Percentiles rank a stretch among this genome's conserved stretches.
These are phyloP conservation scores for Nakazawaea ernobii DNA, from an alignment of 805 yeast species.

Conservation along the genomic window DNA sequence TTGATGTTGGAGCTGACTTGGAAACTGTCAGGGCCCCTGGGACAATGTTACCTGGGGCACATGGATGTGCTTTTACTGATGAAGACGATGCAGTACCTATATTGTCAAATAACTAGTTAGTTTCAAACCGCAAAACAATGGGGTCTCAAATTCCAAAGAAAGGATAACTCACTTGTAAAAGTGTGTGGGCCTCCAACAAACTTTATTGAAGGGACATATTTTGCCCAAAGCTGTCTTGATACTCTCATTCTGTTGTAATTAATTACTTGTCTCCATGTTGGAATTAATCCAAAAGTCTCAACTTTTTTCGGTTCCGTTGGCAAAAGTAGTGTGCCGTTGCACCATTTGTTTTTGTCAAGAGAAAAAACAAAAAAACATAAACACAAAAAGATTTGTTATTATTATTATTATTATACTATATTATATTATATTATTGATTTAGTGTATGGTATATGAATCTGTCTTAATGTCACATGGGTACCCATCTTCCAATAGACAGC, in stretches of 20 bases:
- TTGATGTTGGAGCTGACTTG: conserved; percentile 9
- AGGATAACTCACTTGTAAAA: conserved; percentile 33
- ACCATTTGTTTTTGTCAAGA: too few species aligned
- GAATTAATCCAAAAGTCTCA: background rate
- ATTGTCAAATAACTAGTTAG: too few species aligned
- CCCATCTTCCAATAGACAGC: too few species aligned
- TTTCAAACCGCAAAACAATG: too few species aligned
- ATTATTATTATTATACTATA: too few species aligned
- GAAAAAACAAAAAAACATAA: background rate
- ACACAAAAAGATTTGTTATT: too few species aligned
- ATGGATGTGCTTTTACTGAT: conserved; percentile 25
- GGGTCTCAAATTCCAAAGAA: background rate
- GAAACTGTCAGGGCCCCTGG: conserved; percentile 14
- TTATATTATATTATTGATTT: too few species aligned
- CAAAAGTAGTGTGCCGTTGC: too few species aligned
- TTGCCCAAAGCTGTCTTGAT: conserved; percentile 22
- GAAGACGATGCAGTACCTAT: conserved; percentile 1
- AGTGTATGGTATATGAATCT: too few species aligned
- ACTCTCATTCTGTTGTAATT: conserved; percentile 26
- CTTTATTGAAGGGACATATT: conserved; percentile 68
- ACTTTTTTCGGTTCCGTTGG: background rate
- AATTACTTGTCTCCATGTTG: background rate
- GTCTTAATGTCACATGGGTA: too few species aligned
- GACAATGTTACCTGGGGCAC: conserved; percentile 30
- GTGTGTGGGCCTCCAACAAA: conserved; percentile 81